These are phyloP conservation scores for Globisporangium irregulare DNA, from an alignment of 352 stramenopile genomes.

Conservation along the genomic window DNA sequence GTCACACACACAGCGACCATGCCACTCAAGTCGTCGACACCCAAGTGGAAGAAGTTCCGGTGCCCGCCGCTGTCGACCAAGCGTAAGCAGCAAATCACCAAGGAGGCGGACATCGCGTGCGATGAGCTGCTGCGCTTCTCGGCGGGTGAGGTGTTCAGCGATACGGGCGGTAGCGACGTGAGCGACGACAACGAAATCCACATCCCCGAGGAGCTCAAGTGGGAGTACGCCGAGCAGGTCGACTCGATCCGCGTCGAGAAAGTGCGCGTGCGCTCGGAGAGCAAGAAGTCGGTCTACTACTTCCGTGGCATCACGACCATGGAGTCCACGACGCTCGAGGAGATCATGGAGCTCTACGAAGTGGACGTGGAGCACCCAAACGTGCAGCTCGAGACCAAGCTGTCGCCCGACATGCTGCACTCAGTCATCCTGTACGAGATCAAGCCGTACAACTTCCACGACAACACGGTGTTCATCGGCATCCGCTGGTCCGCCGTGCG, in stretches of 20 bases:
- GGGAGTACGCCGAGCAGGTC: slow-evolving; percentile 72
- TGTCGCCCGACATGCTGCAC: slow-evolving; percentile 70
- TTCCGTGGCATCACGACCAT: slow-evolving; percentile 69
- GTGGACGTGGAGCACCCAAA: slow-evolving; percentile 73
- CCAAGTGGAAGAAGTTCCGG: slow-evolving; percentile 77
- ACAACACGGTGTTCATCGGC: slow-evolving; percentile 65
- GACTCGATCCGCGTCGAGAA: slow-evolving; percentile 74
- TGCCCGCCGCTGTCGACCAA: slow-evolving; percentile 63
- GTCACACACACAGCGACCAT: background rate
- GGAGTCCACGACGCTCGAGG: slow-evolving; percentile 51
- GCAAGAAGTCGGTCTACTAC: slow-evolving; percentile 67
- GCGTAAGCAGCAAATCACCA: slow-evolving; percentile 62
- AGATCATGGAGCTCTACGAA: slow-evolving; percentile 73
- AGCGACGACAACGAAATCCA: slow-evolving; percentile 8
- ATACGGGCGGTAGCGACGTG: slow-evolving; percentile 24
- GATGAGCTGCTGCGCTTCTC: slow-evolving; percentile 77
- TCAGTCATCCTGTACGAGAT: slow-evolving; percentile 82
- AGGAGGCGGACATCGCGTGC: slow-evolving; percentile 70
- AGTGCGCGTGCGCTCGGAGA: slow-evolving; percentile 59
- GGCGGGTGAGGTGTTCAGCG: slow-evolving; percentile 50
- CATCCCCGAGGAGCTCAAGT: slow-evolving; percentile 46
- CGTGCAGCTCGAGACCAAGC: slow-evolving; percentile 69
- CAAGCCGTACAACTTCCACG: slow-evolving; percentile 43
- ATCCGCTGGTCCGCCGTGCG: slow-evolving; percentile 75
- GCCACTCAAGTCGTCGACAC: slow-evolving; percentile 43